phyloP scores from a whole-genome alignment of 352 stramenopile genomes.

The Phytophthora pluvialis region DNA sequence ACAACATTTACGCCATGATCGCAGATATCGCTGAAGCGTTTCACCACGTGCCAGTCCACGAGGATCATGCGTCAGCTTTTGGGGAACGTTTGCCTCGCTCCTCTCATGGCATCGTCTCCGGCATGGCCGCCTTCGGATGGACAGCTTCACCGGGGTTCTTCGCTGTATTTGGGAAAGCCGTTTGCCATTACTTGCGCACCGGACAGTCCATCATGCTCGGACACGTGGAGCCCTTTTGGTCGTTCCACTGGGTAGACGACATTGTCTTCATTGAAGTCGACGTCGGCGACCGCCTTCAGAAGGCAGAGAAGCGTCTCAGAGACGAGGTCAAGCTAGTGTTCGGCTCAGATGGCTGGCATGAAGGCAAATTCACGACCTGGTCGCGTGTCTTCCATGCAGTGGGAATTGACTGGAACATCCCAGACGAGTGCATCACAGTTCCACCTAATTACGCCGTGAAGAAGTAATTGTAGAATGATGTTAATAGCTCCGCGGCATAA shows the following conservation, averaged over 20 bases:
- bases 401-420: constrained; percentile 15
- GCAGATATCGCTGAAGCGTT: constrained; percentile 22
- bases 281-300: constrained; percentile 5
- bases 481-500: too few species aligned
- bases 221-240: not conserved
- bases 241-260: not conserved
- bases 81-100: not conserved
- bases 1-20: constrained; percentile 11
- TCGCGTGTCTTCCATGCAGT: constrained; percentile 3
- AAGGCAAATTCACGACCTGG: constrained; percentile 20
- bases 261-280: constrained; percentile 8
- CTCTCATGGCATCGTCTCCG: constrained; percentile 7
- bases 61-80: constrained; percentile 12
- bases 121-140: constrained; percentile 13
- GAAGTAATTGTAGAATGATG: too few species aligned
- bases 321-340: constrained; percentile 15
- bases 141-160: constrained; percentile 18
- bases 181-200: constrained; percentile 8
- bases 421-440: not conserved
- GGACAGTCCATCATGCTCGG: not conserved
- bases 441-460: too few species aligned
- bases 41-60: constrained; percentile 7
- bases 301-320: constrained; percentile 12
- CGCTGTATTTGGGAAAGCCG: constrained; percentile 9
- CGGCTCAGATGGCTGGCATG: constrained; percentile 12